Conservation (phyloP, 768 basidiomycete species). For the Hypholoma fasciculare region DNA sequence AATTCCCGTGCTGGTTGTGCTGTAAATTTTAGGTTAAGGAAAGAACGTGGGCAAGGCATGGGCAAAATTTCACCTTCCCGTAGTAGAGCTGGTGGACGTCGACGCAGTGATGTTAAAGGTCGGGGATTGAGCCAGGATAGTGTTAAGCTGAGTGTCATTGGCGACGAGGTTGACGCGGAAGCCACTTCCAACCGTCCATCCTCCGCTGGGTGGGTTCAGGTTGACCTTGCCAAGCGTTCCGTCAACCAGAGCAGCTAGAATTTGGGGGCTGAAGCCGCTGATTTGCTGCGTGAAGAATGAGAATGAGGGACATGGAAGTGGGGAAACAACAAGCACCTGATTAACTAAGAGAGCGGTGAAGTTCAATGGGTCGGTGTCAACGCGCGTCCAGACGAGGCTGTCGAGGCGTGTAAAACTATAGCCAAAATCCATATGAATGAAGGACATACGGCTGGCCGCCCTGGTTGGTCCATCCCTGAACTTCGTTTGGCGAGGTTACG, state of each 20-base stretch:
- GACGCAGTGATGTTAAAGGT: slow-evolving; percentile 48
- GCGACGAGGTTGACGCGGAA: slow-evolving; percentile 77
- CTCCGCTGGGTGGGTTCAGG: slow-evolving; percentile 57
- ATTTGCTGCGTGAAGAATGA: slow-evolving; percentile 29
- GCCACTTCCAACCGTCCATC: slow-evolving; percentile 58
- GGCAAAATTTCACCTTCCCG: slow-evolving; percentile 20
- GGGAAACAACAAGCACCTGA: slow-evolving; percentile 37
- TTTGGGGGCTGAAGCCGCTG: slow-evolving; percentile 35
- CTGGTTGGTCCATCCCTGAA: slow-evolving; percentile 55
- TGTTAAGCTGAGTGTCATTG: slow-evolving; percentile 41
- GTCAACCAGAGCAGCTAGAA: slow-evolving; percentile 57
- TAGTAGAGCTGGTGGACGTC: slow-evolving; percentile 13
- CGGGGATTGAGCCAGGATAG: slow-evolving; percentile 71
- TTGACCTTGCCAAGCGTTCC: slow-evolving; percentile 38
- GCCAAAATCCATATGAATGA: neutral
- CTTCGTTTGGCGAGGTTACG: slow-evolving; percentile 51
- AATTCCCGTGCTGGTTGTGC: neutral
- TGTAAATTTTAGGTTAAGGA: neutral
- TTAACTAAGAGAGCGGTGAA: slow-evolving; percentile 74
- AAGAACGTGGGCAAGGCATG: neutral
- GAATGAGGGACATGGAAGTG: neutral
- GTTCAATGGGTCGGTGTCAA: slow-evolving; percentile 63
- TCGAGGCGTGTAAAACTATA: slow-evolving; percentile 10
- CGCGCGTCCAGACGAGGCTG: slow-evolving; percentile 61
- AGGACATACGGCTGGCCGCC: slow-evolving; percentile 47